phyloP scores from a whole-genome alignment of 1,139 yeast genomes.

The Pichia sp. region DNA sequence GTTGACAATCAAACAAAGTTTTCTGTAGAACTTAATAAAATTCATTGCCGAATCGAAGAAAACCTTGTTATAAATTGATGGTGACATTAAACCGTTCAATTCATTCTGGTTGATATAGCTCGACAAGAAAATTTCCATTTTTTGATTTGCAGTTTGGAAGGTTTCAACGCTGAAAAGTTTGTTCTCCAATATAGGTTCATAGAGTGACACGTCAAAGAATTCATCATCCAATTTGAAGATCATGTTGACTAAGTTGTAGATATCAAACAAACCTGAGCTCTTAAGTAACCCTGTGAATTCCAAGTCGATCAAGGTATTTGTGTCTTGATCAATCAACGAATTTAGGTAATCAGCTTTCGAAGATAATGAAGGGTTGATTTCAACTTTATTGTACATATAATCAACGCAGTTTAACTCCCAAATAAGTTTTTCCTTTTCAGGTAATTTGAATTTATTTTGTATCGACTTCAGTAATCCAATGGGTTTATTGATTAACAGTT shows the following conservation, averaged over 20 bases:
- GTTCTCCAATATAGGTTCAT: conserved; percentile 62
- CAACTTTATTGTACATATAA: conserved; percentile 49
- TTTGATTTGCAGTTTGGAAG: conserved; percentile 40
- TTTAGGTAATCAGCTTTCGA: conserved; percentile 35
- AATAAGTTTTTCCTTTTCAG: conserved; percentile 34
- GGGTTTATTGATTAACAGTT: conserved; percentile 46
- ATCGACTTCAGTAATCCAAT: conserved; percentile 38
- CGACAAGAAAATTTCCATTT: conserved; percentile 51
- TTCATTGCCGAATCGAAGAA: conserved; percentile 44
- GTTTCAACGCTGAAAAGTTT: conserved; percentile 48
- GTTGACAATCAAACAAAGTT: conserved; percentile 39
- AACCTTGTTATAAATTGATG: conserved; percentile 54
- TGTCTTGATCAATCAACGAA: conserved; percentile 34
- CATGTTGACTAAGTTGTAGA: conserved; percentile 62
- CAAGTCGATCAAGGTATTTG: conserved; percentile 34
- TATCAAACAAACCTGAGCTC: conserved; percentile 50
- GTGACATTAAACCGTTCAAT: conserved; percentile 57
- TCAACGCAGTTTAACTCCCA: conserved; percentile 59
- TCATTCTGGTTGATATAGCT: conserved; percentile 57
- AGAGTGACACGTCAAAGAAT: conserved; percentile 50
- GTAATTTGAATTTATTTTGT: conserved; percentile 30
- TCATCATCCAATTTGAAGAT: conserved; percentile 59
- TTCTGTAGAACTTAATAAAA: conserved; percentile 51
- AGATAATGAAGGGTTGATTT: conserved; percentile 41
- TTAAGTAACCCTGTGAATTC: conserved; percentile 38